Conservation (phyloP, 2,329 filamentous ascomycete species). For the Sclerotiophoma versabilis region DNA sequence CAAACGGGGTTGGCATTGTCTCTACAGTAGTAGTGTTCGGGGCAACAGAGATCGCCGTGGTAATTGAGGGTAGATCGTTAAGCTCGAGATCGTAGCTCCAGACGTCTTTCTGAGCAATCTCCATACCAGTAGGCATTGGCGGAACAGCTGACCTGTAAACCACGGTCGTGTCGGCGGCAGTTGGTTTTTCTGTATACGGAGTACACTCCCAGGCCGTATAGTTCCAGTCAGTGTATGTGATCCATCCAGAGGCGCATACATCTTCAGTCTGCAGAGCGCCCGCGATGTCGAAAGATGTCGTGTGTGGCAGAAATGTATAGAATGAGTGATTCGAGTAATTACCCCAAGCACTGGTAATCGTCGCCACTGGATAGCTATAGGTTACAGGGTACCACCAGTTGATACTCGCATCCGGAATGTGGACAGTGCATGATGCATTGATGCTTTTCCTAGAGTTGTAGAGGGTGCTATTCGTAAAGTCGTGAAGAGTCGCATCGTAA, state of each 20-base stretch:
- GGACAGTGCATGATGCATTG: constrained; percentile 41
- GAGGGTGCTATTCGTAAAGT: neutral
- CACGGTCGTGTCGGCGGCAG: constrained; percentile 41
- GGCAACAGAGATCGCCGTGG: constrained; percentile 32
- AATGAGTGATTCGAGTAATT: constrained; percentile 28
- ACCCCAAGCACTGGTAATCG: constrained; percentile 22
- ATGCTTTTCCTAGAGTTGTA: neutral
- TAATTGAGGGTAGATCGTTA: constrained; percentile 25
- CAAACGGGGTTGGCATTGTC: constrained; percentile 50
- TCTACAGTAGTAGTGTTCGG: constrained; percentile 33
- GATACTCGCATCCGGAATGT: constrained; percentile 43
- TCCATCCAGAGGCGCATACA: constrained; percentile 30
- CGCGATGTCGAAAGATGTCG: constrained; percentile 36
- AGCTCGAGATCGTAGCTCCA: constrained; percentile 23
- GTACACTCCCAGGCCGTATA: constrained; percentile 31
- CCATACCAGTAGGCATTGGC: constrained; percentile 31
- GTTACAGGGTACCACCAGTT: constrained; percentile 45
- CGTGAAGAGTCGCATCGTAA: neutral
- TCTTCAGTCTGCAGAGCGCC: constrained; percentile 32
- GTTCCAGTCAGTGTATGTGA: constrained; percentile 32
- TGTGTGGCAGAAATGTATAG: constrained; percentile 31
- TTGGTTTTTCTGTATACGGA: constrained; percentile 38
- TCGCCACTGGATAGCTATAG: constrained; percentile 31
- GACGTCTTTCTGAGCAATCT: constrained; percentile 28
- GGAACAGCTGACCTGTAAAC: constrained; percentile 33